Base-by-base conservation (phyloP, 1,284 basidiomycete species). In the Heimioporus punctisporus region DNA sequence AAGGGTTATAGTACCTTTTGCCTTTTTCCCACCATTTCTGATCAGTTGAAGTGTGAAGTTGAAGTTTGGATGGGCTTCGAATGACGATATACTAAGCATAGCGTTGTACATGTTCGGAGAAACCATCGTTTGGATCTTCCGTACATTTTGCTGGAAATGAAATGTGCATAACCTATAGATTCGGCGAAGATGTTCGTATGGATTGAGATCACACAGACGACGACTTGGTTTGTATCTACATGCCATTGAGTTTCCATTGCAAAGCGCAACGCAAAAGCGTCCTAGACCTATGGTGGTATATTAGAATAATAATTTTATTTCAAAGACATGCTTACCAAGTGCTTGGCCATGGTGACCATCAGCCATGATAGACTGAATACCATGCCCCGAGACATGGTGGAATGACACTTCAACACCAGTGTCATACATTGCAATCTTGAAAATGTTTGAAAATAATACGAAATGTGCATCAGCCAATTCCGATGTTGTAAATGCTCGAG, bases 281-380 rank as follows among this genome's bases (percentile, higher is more conserved):
- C 25, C 49, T 6, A 55, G 11, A n/a, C 30, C 46, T 51, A 23
- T 9, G 12, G 30, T 9, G 23, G 15, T 42, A 7, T 15, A 6
- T 46, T 25, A n/a, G 11, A 28, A 3, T 19, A 24, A 14, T 25
- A 47, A 47, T 28, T 44, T 2, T 10, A 44, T 4, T 2, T 6
- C 7, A 31, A 31, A 31, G 14, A 31, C 14, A 31, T 10, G 24
- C 48, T 19, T 27, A 55, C 52, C 45, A 37, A 57, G 39, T 5
- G 42, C 56, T 25, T 57, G 50, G 2, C 44, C 45, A 4, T n/a
- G 4, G 15, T 56, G 51, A 14, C 31, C 41, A 50, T 57, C 50
- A 10, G 50, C 54, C 3, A 57, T 28, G 5, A 57, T 19, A 3
- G 54, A 55, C 24, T 57, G 19, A 31, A 57, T 55, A 3, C 53